Evolutionary conservation across 129 eudicot species (phyloP).

Genomic region (sunflower (Helianthus annuus)): DNA sequence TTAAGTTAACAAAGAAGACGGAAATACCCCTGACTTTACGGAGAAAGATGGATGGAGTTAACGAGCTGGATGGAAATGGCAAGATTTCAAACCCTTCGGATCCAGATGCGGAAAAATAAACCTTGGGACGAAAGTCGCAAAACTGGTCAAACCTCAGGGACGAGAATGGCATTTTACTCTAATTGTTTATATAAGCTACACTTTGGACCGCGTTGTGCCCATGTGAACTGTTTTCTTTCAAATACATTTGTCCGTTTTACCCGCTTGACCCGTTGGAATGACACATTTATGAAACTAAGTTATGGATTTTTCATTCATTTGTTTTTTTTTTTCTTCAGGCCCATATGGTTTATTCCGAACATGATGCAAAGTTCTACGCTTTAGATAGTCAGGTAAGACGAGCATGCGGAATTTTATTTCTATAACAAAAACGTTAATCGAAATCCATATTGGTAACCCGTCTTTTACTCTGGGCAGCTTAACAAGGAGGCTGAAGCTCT

Average conservation of each 20-base stretch:
- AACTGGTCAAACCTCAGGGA: too few relatives aligned
- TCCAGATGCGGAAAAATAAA: too few relatives aligned
- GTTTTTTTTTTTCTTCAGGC: conserved; percentile 49
- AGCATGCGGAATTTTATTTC: conserved; percentile 3
- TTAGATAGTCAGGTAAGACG: conserved; percentile 72
- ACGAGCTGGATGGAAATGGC: too few relatives aligned
- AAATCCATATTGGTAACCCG: conserved; percentile 7
- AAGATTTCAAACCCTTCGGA: too few relatives aligned
- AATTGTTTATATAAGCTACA: background rate
- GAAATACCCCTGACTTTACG: too few relatives aligned
- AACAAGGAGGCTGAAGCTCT: conserved; percentile 72
- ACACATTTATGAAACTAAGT: background rate
- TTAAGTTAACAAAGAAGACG: too few relatives aligned
- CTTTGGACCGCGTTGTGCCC: background rate
- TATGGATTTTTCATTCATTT: conserved; percentile 10
- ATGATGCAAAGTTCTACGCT: conserved; percentile 73
- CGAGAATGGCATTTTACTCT: too few relatives aligned
- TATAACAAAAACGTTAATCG: background rate
- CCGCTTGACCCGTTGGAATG: background rate
- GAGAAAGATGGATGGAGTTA: too few relatives aligned
- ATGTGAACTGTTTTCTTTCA: background rate
- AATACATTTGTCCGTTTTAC: background rate
- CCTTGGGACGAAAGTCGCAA: too few relatives aligned
- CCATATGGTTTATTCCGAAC: conserved; percentile 88
- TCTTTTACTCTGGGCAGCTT: conserved; percentile 53